Conservation (phyloP, 768 basidiomycete genomes). For the Boletus reticuloceps region DNA sequence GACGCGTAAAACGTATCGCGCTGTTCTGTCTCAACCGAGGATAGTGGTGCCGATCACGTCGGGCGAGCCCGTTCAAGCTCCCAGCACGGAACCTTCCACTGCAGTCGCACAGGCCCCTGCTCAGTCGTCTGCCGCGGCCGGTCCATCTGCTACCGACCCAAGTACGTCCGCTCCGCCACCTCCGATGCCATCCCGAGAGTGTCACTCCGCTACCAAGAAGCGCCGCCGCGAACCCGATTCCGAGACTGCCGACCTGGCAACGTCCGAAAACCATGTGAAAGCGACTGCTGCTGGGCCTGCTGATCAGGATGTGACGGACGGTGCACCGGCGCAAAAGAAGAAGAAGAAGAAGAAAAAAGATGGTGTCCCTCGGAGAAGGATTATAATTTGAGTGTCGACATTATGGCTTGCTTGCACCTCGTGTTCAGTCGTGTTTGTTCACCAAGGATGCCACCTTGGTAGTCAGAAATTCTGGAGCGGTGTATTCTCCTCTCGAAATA, state of each 20-base stretch:
- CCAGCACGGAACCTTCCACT: not conserved
- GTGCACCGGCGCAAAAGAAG: slow-evolving; percentile 20
- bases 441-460: no score
- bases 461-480: no score
- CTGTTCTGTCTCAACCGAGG: slow-evolving; percentile 72
- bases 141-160: not conserved
- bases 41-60: slow-evolving; percentile 49
- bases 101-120: not conserved
- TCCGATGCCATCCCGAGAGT: not conserved
- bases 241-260: not conserved
- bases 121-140: not conserved
- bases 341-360: slow-evolving; percentile 21
- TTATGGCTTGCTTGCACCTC: no score
- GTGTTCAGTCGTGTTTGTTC: no score
- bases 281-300: not conserved
- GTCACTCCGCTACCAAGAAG: slow-evolving; percentile 11
- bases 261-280: not conserved
- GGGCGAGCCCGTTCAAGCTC: not conserved
- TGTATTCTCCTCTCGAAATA: no score
- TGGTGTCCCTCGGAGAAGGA: not conserved
- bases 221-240: slow-evolving; percentile 20
- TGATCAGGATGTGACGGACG: not conserved
- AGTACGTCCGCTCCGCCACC: not conserved
- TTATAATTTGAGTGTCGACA: no score
- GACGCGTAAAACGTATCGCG: slow-evolving; percentile 78